Base-by-base conservation (phyloP, 164 flowering plant species). In the Pachysandra terminalis region DNA sequence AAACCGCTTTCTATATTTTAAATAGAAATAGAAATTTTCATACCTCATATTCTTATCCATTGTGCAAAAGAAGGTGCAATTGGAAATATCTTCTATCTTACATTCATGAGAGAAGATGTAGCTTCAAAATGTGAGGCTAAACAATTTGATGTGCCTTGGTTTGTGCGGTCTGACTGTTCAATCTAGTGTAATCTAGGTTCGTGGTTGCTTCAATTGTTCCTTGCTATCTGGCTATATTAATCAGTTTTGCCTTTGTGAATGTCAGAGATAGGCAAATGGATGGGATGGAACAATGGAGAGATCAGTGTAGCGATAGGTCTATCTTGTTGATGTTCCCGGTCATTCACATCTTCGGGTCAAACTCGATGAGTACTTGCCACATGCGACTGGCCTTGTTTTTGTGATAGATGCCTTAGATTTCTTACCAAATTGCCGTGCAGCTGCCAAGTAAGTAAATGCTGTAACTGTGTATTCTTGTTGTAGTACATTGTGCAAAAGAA, bases 351-450 rank as follows among this genome's bases (percentile, higher is more conserved):
- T 95, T 69, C 86, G 85, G 26, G 83, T 94, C 26, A 95, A 92
- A 75, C 82, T 95, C n/a, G 97, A 95, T 73, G 93, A 90, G 35
- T 87, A 73, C 73, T 74, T 95, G 83, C 89, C 91, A 59, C 92
- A 78, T 70, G 93, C 97, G 61, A 94, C 94, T 64, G 93, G 87
- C 52, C 64, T 90, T 68, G 84, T 92, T 66, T 95, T 90, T 80
- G 94, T 95, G 64, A 94, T 92, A 66, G 98, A 95, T 81, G 93
- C 97, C 49, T 68, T 88, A 67, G 98, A 95, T 57, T 92, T 95
- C 75, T 77, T 95, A 62, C 91, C 92, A 57, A 90, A 89, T 73
- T 84, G 93, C 67, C 85, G 94, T 75, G 85, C 85, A 32, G 97
- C 87, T 74, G 83, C 98, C 26, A 97, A 95, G 98, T 95, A 90